phyloP scores from a whole-genome alignment of 1,284 basidiomycete species.

The Hemileccinum hortonii region DNA sequence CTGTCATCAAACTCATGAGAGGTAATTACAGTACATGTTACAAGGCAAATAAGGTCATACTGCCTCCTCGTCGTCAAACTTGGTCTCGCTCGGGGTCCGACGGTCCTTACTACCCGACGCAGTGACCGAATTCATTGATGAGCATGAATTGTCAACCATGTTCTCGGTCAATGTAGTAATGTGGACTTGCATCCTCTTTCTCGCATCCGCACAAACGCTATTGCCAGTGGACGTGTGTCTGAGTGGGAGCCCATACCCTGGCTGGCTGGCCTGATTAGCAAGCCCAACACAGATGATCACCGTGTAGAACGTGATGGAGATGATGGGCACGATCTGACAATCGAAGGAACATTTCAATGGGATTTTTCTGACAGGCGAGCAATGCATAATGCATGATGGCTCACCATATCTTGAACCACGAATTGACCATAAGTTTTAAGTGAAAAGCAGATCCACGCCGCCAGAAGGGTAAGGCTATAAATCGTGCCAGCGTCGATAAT shows the following conservation, averaged over 20 bases:
- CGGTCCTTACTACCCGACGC: background rate
- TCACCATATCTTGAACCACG: slow-evolving; percentile 1
- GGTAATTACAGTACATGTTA: background rate
- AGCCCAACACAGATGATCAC: background rate
- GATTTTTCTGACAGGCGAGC: background rate
- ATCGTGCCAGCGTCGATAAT: slow-evolving; percentile 1
- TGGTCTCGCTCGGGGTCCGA: no score
- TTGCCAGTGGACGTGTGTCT: background rate
- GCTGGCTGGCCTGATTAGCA: background rate
- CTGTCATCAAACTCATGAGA: no score
- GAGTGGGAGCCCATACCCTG: background rate
- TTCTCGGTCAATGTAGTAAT: background rate
- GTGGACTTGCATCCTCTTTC: background rate
- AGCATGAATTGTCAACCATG: background rate
- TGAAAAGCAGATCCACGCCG: background rate
- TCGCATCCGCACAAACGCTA: background rate
- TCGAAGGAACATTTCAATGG: background rate
- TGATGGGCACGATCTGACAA: background rate
- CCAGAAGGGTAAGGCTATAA: background rate
- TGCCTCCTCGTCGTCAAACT: background rate
- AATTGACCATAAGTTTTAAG: background rate
- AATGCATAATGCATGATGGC: background rate
- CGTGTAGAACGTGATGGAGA: slow-evolving; percentile 2
- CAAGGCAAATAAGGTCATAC: background rate
- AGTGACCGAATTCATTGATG: background rate